Conservation (phyloP, 257 asterid species). For the Gardenia jasminoides region DNA sequence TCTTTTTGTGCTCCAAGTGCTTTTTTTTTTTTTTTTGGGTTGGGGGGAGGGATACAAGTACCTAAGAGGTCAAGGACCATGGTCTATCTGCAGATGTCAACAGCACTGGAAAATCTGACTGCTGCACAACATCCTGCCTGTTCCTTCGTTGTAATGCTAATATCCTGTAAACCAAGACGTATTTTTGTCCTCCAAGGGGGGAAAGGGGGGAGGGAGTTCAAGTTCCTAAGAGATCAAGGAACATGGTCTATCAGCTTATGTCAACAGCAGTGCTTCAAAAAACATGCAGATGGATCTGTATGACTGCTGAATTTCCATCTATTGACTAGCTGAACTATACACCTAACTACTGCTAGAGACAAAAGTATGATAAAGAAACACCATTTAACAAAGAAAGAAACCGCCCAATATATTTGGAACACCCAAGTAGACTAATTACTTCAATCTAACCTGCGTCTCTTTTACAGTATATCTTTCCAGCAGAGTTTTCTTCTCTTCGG, state of each 20-base stretch:
- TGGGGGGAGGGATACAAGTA: neutral
- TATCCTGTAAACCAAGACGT: neutral
- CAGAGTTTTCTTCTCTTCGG: constrained; percentile 77
- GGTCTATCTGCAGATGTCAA: neutral
- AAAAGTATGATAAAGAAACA: neutral
- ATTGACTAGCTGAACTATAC: neutral
- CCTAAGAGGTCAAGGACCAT: neutral
- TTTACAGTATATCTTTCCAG: constrained; percentile 84
- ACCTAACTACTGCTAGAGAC: neutral
- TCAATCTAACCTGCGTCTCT: constrained; percentile 70
- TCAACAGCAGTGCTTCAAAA: neutral
- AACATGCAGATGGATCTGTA: neutral
- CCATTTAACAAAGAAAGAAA: neutral
- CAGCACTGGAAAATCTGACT: too few species aligned
- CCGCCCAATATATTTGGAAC: neutral
- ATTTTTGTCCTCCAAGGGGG: neutral
- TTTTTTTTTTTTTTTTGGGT: too few species aligned
- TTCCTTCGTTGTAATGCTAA: neutral
- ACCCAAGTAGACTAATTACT: neutral
- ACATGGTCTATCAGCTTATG: neutral
- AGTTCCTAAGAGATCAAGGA: neutral
- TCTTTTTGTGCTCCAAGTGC: neutral
- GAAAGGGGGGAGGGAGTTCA: neutral
- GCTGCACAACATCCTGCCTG: too few species aligned
- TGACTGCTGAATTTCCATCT: neutral